Evolutionary conservation across 2,329 filamentous ascomycete species (phyloP).

Genomic region (Orbilia ellipsospora): DNA sequence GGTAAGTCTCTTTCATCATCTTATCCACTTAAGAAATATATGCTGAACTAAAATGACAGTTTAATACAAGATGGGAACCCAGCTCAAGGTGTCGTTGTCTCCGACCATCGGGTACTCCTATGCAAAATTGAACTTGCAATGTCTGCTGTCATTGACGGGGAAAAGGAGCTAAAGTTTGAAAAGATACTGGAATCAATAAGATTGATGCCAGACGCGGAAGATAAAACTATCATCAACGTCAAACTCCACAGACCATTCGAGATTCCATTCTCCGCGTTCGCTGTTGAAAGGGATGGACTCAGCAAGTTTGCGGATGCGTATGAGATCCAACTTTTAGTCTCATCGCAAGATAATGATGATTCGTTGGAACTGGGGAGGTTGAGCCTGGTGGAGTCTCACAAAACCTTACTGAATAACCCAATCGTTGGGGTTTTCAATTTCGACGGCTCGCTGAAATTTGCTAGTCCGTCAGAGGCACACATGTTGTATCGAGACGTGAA

Average conservation of each 20-base stretch:
- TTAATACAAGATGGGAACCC: background rate
- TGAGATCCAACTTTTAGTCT: background rate
- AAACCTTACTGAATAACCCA: background rate
- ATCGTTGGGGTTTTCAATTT: background rate
- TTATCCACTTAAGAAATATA: too few species aligned
- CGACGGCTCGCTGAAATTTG: background rate
- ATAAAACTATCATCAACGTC: background rate
- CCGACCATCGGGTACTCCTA: too few species aligned
- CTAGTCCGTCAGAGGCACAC: background rate
- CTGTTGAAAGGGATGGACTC: background rate
- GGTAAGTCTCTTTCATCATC: slow-evolving; percentile 4
- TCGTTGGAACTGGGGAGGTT: background rate
- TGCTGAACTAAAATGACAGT: too few species aligned
- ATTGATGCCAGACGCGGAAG: background rate
- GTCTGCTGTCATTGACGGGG: too few species aligned
- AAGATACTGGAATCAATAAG: background rate
- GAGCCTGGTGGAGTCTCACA: background rate
- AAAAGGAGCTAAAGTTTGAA: background rate
- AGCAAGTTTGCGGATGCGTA: background rate
- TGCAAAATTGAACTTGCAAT: too few species aligned
- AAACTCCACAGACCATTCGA: slow-evolving; percentile 1
- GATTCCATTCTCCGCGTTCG: slow-evolving; percentile 27
- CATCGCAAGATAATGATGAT: background rate
- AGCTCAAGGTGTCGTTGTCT: background rate
- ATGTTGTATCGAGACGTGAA: background rate